phyloP scores from a whole-genome alignment of 352 stramenopile genomes.

The Globisporangium canariense region DNA sequence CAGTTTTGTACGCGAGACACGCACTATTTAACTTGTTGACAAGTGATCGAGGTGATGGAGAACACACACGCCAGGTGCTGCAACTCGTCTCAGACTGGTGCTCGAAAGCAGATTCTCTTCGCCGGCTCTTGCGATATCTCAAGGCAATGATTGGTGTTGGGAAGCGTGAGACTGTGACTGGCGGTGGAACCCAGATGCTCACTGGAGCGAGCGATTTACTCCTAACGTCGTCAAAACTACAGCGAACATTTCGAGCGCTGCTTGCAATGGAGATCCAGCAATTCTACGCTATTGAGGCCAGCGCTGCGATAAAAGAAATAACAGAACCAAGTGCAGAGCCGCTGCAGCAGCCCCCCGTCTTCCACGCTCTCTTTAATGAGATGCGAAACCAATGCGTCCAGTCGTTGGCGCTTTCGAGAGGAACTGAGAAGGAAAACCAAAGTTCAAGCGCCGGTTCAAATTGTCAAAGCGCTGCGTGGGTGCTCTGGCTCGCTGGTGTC shows the following conservation, averaged over 20 bases:
- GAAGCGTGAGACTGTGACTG: slow-evolving; percentile 15
- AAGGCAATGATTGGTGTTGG: slow-evolving; percentile 25
- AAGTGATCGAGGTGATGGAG: not conserved
- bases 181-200: not conserved
- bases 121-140: slow-evolving; percentile 25
- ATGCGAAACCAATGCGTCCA: slow-evolving; percentile 14
- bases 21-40: slow-evolving; percentile 26
- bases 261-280: slow-evolving; percentile 3
- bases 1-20: slow-evolving; percentile 30
- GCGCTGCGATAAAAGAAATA: not conserved
- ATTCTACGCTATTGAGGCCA: not conserved
- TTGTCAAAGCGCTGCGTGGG: slow-evolving; percentile 20
- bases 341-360: slow-evolving; percentile 16
- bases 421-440: not conserved
- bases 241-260: slow-evolving; percentile 3
- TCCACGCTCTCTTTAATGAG: slow-evolving; percentile 25
- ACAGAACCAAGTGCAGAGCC: no score
- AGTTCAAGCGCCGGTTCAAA: not conserved
- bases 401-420: not conserved
- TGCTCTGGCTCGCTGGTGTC: slow-evolving; percentile 29
- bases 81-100: slow-evolving; percentile 21
- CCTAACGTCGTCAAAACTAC: not conserved
- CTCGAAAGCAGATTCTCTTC: slow-evolving; percentile 12
- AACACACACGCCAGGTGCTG: slow-evolving; percentile 10
- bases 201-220: not conserved